These are phyloP conservation scores for Sedum album DNA, from an alignment of 164 flowering plant genomes.

Conservation along the genomic window DNA sequence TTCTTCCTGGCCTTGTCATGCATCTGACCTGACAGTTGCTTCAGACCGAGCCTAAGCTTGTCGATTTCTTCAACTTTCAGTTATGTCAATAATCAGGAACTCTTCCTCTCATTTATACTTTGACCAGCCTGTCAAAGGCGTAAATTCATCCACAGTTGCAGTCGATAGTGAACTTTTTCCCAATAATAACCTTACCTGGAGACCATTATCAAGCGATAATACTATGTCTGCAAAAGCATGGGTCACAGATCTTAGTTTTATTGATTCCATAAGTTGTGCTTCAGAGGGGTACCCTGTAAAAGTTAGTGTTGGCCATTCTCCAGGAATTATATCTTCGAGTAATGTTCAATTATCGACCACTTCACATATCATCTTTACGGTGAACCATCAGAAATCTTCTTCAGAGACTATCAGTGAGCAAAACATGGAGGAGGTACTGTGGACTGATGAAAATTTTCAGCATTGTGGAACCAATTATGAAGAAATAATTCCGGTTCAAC, in stretches of 20 bases:
- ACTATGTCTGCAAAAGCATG: slow-evolving; percentile 45
- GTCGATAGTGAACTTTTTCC: slow-evolving; percentile 29
- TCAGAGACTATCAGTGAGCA: slow-evolving; percentile 14
- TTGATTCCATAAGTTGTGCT: slow-evolving; percentile 21
- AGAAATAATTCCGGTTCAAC: slow-evolving; percentile 19
- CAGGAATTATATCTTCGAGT: slow-evolving; percentile 48
- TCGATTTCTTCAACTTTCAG: slow-evolving; percentile 19
- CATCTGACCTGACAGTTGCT: slow-evolving; percentile 33
- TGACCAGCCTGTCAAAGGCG: slow-evolving; percentile 63
- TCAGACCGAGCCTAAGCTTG: slow-evolving; percentile 18
- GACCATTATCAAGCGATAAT: slow-evolving; percentile 44
- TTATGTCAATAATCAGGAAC: slow-evolving; percentile 22
- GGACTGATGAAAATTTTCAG: slow-evolving; percentile 47
- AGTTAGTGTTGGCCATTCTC: slow-evolving; percentile 45
- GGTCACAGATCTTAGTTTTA: slow-evolving; percentile 44
- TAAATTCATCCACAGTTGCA: slow-evolving; percentile 47
- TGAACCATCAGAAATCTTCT: slow-evolving; percentile 23
- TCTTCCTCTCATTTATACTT: slow-evolving; percentile 71
- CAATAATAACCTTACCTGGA: slow-evolving; percentile 49
- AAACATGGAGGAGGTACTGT: slow-evolving; percentile 23
- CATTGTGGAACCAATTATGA: slow-evolving; percentile 14
- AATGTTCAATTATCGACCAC: slow-evolving; percentile 29
- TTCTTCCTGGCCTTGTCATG: slow-evolving; percentile 71
- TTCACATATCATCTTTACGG: slow-evolving; percentile 35
- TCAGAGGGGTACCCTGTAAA: slow-evolving; percentile 34